Base-by-base conservation (phyloP, 768 basidiomycete genomes). In the Suillus placidus region DNA sequence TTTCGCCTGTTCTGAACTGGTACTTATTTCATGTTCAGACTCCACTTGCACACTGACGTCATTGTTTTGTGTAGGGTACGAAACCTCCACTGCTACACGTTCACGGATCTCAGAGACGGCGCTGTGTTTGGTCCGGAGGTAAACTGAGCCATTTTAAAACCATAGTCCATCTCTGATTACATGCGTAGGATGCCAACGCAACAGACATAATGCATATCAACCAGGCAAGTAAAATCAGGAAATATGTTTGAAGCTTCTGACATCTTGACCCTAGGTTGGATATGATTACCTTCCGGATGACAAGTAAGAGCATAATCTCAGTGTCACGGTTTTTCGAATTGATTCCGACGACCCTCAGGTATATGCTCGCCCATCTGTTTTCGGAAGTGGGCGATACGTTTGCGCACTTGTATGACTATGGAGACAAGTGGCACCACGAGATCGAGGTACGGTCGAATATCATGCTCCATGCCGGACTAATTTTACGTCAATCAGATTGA, bases 1-100 rank as follows among this genome's bases (percentile, higher is more conserved):
- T 79, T 8, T 70, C 74, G 1, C 79, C 79, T 6, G 70, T 77
- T 20, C 72, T 80, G 72, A 78, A 78, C 38, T 79, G 76, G 78
- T 63, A 38, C 23, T 60, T 32, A 13, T 54, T 57, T 35, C 23
- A 51, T 62, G 60, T 12, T 23, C 8, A 63, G 37, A 47, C 34
- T 63, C 37, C 37, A 35, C 62, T 62, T 38, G 34, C 45, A 60
- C 9, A 38, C 40, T 56, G 60, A 58, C 18, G 52, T 35, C 34
- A 58, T 63, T 47, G 40, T 43, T 63, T 54, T 66, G 34, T 54
- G 40, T 40, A 38, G 45, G 61, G 72, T 73, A 9, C 65, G 76
- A 55, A 78, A 78, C 62, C 68, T 75, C 20, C 78, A 79, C 66
- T 72, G 70, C 23, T 77, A 77, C 60, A 67, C 69, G 1, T 78